phyloP scores from a whole-genome alignment of 495 filamentous ascomycete genomes.

The Cercophora scortea region DNA sequence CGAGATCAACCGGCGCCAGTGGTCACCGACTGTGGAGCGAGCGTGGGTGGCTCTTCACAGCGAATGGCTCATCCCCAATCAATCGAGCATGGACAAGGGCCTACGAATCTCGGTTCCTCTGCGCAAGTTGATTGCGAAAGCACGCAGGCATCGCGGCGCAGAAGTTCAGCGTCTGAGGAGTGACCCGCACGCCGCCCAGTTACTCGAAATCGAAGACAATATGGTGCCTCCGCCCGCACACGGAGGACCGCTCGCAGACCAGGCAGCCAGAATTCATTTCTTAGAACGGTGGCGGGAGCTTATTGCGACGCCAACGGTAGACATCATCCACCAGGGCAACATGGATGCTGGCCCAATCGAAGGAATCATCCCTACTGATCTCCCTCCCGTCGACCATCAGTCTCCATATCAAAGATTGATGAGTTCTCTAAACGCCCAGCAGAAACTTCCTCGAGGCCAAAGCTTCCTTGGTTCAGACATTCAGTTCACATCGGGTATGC shows the following conservation, averaged over 20 bases:
- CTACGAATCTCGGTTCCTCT: conserved; percentile 61
- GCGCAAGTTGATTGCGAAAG: conserved; percentile 57
- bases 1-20: conserved; percentile 65
- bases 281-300: conserved; percentile 21
- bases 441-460: too few relatives aligned
- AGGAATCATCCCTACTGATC: too few relatives aligned
- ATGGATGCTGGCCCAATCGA: too few relatives aligned
- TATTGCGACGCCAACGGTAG: not conserved
- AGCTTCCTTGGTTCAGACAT: too few relatives aligned
- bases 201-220: conserved; percentile 23
- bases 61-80: conserved; percentile 41
- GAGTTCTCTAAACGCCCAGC: not conserved
- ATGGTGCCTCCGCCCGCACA: conserved; percentile 15
- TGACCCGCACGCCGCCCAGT: conserved; percentile 21
- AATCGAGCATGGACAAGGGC: conserved; percentile 37
- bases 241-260: conserved; percentile 23
- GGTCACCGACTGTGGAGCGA: conserved; percentile 56
- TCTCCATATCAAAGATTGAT: not conserved
- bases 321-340: too few relatives aligned
- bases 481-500: not conserved
- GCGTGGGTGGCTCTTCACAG: conserved; percentile 72
- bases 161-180: conserved; percentile 28
- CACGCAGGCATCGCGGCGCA: conserved; percentile 36
- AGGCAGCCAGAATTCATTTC: conserved; percentile 17
- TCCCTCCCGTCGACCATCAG: not conserved